phyloP scores from a whole-genome alignment of 257 asterid species.

The Dorcoceras hygrometricum region DNA sequence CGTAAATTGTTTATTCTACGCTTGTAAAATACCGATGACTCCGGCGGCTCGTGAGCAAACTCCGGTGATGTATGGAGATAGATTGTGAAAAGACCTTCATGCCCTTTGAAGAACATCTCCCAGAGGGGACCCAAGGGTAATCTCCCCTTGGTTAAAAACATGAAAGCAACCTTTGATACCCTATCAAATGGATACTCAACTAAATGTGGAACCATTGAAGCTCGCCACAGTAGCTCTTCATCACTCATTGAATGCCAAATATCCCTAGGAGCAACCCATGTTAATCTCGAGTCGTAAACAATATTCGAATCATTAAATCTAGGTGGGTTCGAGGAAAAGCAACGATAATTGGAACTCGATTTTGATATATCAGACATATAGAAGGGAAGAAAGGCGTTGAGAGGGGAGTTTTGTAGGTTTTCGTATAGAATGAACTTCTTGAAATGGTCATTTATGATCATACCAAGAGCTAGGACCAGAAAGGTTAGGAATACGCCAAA shows the following conservation, averaged over 20 bases:
- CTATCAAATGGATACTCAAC: conserved; percentile 41
- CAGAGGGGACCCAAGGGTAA: conserved; percentile 64
- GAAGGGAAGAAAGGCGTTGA: conserved; percentile 42
- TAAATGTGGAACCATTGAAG: conserved; percentile 57
- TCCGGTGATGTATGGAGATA: conserved; percentile 63
- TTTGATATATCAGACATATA: neutral
- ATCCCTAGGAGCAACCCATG: conserved; percentile 29
- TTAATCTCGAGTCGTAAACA: conserved; percentile 5
- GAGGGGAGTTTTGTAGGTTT: conserved; percentile 45
- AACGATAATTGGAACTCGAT: conserved; percentile 6
- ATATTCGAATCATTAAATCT: conserved; percentile 22
- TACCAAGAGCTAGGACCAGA: conserved; percentile 41
- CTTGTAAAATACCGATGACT: conserved; percentile 65
- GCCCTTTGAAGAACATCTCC: conserved; percentile 75
- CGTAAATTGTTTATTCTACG: conserved; percentile 63
- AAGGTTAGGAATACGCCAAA: conserved; percentile 45
- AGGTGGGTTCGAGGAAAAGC: conserved; percentile 22
- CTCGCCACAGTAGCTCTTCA: conserved; percentile 62
- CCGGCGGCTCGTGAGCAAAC: conserved; percentile 37
- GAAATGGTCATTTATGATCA: conserved; percentile 53
- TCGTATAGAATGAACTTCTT: conserved; percentile 46
- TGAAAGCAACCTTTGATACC: conserved; percentile 59
- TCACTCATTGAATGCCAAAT: conserved; percentile 57
- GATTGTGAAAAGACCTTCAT: conserved; percentile 58
- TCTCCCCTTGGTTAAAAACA: conserved; percentile 64